phyloP scores from a whole-genome alignment of 306 rosid genomes.

The Casuarina cunninghamiana region DNA sequence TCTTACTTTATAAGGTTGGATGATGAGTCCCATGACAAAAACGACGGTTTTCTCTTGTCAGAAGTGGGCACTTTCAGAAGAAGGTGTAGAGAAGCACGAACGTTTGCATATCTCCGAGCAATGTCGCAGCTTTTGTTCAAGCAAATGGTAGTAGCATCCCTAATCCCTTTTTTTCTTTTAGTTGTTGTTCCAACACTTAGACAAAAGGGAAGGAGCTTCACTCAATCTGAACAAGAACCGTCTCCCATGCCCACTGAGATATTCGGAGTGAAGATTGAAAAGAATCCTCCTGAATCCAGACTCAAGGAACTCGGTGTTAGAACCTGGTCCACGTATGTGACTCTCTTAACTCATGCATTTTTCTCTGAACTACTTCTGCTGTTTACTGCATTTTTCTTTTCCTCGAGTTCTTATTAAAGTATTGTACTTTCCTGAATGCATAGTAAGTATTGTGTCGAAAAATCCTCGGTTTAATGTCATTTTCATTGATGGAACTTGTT shows the following conservation, averaged over 20 bases:
- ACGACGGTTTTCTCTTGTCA: background rate
- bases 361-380: background rate
- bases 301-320: conserved; percentile 66
- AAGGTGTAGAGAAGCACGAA: background rate
- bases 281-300: conserved; percentile 69
- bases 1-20: no score
- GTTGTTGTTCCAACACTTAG: background rate
- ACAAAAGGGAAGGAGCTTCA: conserved; percentile 21
- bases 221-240: background rate
- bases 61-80: no score
- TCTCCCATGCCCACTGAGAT: conserved; percentile 51
- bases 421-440: background rate
- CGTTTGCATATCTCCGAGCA: background rate
- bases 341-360: background rate
- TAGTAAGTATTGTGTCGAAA: background rate
- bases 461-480: background rate
- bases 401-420: background rate
- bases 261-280: conserved; percentile 74
- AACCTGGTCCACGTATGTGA: conserved; percentile 65
- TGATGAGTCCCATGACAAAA: no score
- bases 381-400: background rate
- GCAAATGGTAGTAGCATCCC: background rate
- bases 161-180: conserved; percentile 37
- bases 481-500: background rate
- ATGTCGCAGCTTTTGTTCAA: background rate